Evolutionary conservation across 2,329 filamentous ascomycete species (phyloP), one percentile per base, ranked within the genome.

Genomic region (Aspergillus sp.): DNA sequence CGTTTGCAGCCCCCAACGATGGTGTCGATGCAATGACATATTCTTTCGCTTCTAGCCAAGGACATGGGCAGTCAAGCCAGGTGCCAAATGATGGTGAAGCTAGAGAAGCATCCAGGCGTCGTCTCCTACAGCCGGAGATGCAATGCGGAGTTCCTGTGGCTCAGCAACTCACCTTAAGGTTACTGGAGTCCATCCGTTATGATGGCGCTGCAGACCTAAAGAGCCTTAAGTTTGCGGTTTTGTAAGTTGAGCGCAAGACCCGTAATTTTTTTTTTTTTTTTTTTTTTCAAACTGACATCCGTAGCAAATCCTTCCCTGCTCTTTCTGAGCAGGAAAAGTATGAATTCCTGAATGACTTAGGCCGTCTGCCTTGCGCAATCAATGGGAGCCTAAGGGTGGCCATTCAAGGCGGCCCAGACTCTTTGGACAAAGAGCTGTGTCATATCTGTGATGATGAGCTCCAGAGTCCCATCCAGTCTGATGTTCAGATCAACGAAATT

Each of bases 331-430:
- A 73, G 7, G 74, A 80, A 22, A 82, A 84, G 66, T 84, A 81
- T 63, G 77, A 78, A 34, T 73, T 80, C 8, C 74, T 89, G 41
- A 75, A 84, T 39, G 69, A 81, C 11, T 68, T 91, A 13, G 83
- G 86, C 3, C 80, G 79, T 49, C 70, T 86, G 48, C 77, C 83
- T 17, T 90, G 87, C 68, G 82, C 81, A 15, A 75, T 78, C 13
- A 80, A 83, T 56, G 75, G 77, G 33, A 80, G 76, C 6, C 70
- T 87, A 47, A 62, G 45, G 39, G 66, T 69, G 57, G 46, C 68
- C 41, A 60, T 68, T 66, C 60, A 64, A 13, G 64, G 68, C 27
- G 65, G 56, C 34, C 57, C 50, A 27, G 65, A 57, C 34, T 58
- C 51, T 48, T 65, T 54, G 53, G 58, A 61, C n/a, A 34, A 64